A percentile compares a stretch with the other conserved stretches of the same genome.
Evolutionary conservation across 2,329 filamentous ascomycete species (phyloP).

Genomic region (Xylariaceae sp.): DNA sequence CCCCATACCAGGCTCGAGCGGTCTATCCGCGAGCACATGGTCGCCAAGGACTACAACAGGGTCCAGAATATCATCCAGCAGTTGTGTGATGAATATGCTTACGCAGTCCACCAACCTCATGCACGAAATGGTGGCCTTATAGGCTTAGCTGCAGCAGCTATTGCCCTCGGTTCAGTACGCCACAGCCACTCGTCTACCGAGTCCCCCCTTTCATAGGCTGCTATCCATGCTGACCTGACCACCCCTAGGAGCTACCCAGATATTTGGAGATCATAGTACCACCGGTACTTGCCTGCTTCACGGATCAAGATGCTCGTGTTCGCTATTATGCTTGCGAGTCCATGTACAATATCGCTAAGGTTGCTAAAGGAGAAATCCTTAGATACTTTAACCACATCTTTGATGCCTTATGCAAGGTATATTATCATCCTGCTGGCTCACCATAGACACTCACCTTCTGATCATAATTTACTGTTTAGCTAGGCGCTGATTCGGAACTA

Average conservation of each 20-base stretch:
- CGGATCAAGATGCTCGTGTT: conserved; percentile 95
- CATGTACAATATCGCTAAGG: conserved; percentile 99
- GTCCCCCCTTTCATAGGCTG: conserved; percentile 1
- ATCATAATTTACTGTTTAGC: conserved; percentile 53
- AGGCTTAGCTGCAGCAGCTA: conserved; percentile 91
- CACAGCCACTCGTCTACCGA: conserved; percentile 7
- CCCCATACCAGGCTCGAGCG: conserved; percentile 75
- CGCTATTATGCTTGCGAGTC: conserved; percentile 98
- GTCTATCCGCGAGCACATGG: conserved; percentile 83
- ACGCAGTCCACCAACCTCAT: conserved; percentile 95
- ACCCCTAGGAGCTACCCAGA: conserved; percentile 78
- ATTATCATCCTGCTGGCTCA: neutral
- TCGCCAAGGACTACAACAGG: conserved; percentile 75
- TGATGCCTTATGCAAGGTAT: conserved; percentile 92
- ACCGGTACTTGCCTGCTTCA: conserved; percentile 95
- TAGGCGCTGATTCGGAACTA: conserved; percentile 92
- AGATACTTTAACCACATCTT: conserved; percentile 99
- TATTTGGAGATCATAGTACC: conserved; percentile 95
- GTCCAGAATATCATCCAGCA: conserved; percentile 92
- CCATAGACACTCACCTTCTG: neutral
- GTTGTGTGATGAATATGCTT: conserved; percentile 96
- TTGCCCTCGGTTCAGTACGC: conserved; percentile 87
- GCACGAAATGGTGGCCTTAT: conserved; percentile 96
- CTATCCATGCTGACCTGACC: conserved; percentile 25
- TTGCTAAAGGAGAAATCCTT: conserved; percentile 95